phyloP scores from a whole-genome alignment of 371 early-diverging fungal genomes.

The Rhizopus sp. region DNA sequence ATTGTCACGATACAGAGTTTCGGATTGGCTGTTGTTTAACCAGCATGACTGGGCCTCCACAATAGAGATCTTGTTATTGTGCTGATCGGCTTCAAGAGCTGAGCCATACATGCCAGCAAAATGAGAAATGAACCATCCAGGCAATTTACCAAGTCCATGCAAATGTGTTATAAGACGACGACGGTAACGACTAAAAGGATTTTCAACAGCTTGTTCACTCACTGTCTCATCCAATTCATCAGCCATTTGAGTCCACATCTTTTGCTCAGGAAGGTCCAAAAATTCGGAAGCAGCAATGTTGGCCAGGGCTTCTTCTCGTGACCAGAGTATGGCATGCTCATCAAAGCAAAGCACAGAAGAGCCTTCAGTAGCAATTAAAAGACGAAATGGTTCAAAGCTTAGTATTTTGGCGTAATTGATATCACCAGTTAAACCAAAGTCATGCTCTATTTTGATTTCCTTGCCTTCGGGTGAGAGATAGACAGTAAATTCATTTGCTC shows the following conservation, averaged over 20 bases:
- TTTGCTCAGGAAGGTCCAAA: constrained; percentile 80
- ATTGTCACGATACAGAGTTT: constrained; percentile 64
- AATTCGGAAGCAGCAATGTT: constrained; percentile 70
- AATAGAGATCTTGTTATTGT: constrained; percentile 5
- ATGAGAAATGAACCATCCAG: constrained; percentile 30
- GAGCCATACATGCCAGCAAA: constrained; percentile 25
- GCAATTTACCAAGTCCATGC: constrained; percentile 45
- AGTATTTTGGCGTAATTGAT: constrained; percentile 31
- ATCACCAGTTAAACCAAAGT: constrained; percentile 47
- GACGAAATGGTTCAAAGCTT: constrained; percentile 21
- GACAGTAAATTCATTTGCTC: constrained; percentile 11
- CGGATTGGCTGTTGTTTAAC: constrained; percentile 18
- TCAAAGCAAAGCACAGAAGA: constrained; percentile 63
- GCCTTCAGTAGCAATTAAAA: constrained; percentile 53
- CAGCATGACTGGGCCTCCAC: constrained; percentile 38
- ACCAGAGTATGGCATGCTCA: constrained; percentile 61
- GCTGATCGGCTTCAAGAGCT: constrained; percentile 13
- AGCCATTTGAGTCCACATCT: constrained; percentile 72
- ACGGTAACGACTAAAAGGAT: constrained; percentile 65
- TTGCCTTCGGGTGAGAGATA: constrained; percentile 14
- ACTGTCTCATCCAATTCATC: constrained; percentile 68
- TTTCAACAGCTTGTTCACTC: constrained; percentile 38
- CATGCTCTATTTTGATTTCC: constrained; percentile 27
- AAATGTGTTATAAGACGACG: constrained; percentile 64
- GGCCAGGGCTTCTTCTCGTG: constrained; percentile 84